These are phyloP conservation scores for Claviceps fusiformis DNA, from an alignment of 2,329 filamentous ascomycete species.

Conservation along the genomic window DNA sequence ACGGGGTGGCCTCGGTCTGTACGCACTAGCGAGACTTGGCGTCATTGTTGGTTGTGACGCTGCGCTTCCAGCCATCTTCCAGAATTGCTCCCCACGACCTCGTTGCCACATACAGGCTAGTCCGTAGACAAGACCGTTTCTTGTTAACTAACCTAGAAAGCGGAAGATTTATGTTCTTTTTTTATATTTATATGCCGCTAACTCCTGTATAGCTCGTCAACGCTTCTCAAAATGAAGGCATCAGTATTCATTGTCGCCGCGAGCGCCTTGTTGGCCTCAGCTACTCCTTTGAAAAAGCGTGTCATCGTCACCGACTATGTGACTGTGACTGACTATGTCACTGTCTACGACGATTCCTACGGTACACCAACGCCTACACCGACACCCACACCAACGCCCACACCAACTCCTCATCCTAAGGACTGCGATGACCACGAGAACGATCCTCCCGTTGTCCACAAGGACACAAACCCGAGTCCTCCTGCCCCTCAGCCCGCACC, in stretches of 20 bases:
- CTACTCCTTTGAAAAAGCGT: constrained; percentile 30
- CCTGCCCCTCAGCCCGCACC: constrained; percentile 1
- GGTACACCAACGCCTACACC: neutral
- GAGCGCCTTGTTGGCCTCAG: constrained; percentile 31
- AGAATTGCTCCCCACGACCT: neutral
- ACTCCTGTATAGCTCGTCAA: neutral
- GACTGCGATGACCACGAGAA: constrained; percentile 6
- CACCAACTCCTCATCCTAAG: too few species aligned
- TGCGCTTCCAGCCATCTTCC: neutral
- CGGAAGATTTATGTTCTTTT: neutral
- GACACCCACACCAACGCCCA: neutral
- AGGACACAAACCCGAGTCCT: neutral
- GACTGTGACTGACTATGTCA: constrained; percentile 29
- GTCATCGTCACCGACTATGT: constrained; percentile 27
- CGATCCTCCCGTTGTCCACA: neutral
- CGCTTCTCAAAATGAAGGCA: constrained; percentile 29
- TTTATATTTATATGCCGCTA: neutral
- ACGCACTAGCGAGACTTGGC: neutral
- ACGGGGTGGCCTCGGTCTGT: neutral
- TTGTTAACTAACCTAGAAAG: neutral
- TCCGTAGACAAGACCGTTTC: neutral
- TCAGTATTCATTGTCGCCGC: constrained; percentile 31
- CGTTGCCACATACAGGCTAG: neutral
- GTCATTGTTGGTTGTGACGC: neutral
- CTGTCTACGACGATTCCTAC: constrained; percentile 22